Evolutionary conservation across 306 rosid genomes (phyloP).

Genomic region (Vigna nakashimae): DNA sequence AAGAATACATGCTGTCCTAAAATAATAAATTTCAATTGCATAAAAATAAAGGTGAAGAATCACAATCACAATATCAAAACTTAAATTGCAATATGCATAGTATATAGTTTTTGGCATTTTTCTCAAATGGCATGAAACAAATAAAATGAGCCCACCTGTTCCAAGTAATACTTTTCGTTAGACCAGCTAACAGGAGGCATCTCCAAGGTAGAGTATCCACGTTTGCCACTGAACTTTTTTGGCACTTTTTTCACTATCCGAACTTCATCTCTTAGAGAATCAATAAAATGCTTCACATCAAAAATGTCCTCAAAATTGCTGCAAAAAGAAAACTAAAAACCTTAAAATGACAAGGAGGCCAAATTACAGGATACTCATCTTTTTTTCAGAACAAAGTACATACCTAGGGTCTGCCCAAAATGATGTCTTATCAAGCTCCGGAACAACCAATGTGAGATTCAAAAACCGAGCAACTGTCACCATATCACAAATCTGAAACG

Average conservation of each 20-base stretch:
- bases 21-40: conserved; percentile 12
- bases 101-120: background rate
- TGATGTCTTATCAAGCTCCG: conserved; percentile 95
- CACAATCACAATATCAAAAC: conserved; percentile 39
- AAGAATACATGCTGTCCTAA: conserved; percentile 7
- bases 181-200: conserved; percentile 99
- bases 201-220: conserved; percentile 61
- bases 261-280: conserved; percentile 90
- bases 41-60: conserved; percentile 23
- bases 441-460: conserved; percentile 95
- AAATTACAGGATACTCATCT: conserved; percentile 34
- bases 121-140: conserved; percentile 24
- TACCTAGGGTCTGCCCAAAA: conserved; percentile 99
- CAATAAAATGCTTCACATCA: conserved; percentile 87
- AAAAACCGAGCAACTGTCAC: conserved; percentile 92
- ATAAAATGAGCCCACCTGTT: conserved; percentile 70
- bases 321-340: conserved; percentile 50
- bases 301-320: conserved; percentile 95
- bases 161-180: conserved; percentile 78
- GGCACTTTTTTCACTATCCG: conserved; percentile 92
- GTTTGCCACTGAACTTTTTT: conserved; percentile 66
- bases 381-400: conserved; percentile 38
- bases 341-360: conserved; percentile 43
- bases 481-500: conserved; percentile 96
- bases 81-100: background rate